phyloP scores from a whole-genome alignment of 192 early-diverging fungal genomes.

The Coemansia sp. region DNA sequence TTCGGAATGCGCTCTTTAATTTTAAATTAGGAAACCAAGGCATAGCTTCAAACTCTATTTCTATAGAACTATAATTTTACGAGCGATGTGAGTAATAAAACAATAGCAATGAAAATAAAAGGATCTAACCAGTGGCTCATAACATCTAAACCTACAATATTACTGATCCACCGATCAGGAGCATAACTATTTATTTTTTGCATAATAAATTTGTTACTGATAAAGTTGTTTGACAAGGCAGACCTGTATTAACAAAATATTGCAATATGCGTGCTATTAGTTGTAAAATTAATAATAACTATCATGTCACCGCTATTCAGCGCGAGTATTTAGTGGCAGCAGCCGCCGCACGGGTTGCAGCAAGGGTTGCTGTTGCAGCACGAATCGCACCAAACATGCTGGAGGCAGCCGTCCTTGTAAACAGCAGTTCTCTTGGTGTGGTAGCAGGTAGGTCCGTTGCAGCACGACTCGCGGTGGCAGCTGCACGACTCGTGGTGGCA shows the following conservation, averaged over 20 bases:
- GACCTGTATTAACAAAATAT: background rate
- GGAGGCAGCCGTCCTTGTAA: conserved; percentile 24
- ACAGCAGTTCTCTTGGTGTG: conserved; percentile 28
- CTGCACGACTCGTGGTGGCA: conserved; percentile 19
- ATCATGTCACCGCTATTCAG: background rate
- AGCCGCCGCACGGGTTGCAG: conserved; percentile 20
- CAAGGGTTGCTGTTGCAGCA: conserved; percentile 55
- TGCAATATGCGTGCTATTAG: background rate
- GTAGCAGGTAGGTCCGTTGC: conserved; percentile 22
- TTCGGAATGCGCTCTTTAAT: background rate
- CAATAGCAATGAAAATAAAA: too few species aligned
- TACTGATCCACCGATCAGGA: too few species aligned
- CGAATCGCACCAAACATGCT: conserved; percentile 33
- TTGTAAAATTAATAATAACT: background rate
- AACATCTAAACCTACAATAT: too few species aligned
- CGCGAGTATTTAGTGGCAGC: conserved; percentile 2
- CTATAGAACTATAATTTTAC: background rate
- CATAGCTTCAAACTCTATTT: background rate
- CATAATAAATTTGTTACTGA: too few species aligned
- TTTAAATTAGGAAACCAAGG: too few species aligned
- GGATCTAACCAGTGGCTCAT: too few species aligned
- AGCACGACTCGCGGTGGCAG: conserved; percentile 25
- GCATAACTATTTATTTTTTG: too few species aligned
- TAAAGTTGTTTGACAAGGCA: too few species aligned
- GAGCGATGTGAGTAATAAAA: too few species aligned